Base-by-base conservation (phyloP, 306 rosid genomes). In the Pyrus pyrifolia region DNA sequence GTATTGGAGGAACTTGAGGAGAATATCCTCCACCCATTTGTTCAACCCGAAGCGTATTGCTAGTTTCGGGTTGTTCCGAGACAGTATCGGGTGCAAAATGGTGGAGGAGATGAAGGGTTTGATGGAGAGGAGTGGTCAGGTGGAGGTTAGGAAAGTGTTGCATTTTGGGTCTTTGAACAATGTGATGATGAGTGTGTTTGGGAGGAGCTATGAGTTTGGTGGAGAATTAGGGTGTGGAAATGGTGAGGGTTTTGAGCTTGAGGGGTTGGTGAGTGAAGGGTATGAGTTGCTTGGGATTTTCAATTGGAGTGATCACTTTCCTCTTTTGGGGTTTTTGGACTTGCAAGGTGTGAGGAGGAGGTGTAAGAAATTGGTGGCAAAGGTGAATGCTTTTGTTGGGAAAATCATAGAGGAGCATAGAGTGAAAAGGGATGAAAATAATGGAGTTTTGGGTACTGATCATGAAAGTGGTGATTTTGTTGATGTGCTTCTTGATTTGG, bases 251-350 rank as follows among this genome's bases (percentile, higher is more conserved):
- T 61, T 14, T 68, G 91, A 77, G 79, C 84, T 90, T 49, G 93
- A 90, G 58, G 68, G 27, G 11, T 30, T 93, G 75, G 96, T 90
- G 62, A 87, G 83, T 15, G 93, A 93, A 76, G 98, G 96, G 72
- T 93, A 90, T 68, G 98, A 86, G 74, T 46, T 93, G 65, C 85
- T 93, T 73, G 94, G 98, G 33, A 52, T 85, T 40, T 90, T 93
- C 60, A 90, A 90, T 72, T 93, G 93, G 91, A 85, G 91, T 22
- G 96, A 93, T 45, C 94, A 90, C 67, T 90, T 90, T 78, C 96
- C 96, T 27, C 19, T 87, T 1, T 25, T 90, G 71, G 89, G 86
- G 33, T 85, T 85, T 86, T 59, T 93, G 75, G 98, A 93, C 66
- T 67, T 89, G 79, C 96, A 90, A 35, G 93, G 90, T 5, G 90